These are phyloP conservation scores for Lasiosphaeria hispida DNA, from an alignment of 495 filamentous ascomycete species.

Conservation along the genomic window DNA sequence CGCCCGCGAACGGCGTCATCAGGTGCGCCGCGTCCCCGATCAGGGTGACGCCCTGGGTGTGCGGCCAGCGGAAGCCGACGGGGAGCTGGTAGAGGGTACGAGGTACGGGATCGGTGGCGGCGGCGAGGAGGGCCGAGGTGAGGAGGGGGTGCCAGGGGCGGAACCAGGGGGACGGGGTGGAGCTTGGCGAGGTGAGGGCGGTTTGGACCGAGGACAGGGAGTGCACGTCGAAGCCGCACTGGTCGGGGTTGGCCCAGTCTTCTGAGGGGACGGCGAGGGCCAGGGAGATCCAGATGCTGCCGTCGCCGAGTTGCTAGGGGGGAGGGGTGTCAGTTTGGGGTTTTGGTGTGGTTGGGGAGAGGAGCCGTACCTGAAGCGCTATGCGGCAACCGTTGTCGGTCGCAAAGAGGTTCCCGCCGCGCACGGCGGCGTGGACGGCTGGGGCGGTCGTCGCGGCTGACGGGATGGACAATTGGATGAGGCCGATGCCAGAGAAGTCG, in stretches of 20 bases:
- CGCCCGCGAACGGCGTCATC: conserved; percentile 59
- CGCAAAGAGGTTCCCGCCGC: conserved; percentile 46
- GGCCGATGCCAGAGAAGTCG: conserved; percentile 37
- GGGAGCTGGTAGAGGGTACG: conserved; percentile 53
- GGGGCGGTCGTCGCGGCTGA: conserved; percentile 38
- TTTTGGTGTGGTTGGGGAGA: too few relatives aligned
- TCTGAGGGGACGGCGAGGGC: conserved; percentile 15
- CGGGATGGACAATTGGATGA: conserved; percentile 39
- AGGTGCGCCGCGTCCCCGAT: conserved; percentile 60
- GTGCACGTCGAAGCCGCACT: conserved; percentile 7
- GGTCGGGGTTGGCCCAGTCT: conserved; percentile 32
- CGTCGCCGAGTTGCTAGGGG: conserved; percentile 48
- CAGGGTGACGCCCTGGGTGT: conserved; percentile 47
- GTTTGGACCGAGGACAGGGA: too few relatives aligned
- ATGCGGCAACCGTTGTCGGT: conserved; percentile 8
- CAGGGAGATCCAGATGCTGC: conserved; percentile 39
- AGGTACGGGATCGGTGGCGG: conserved; percentile 20
- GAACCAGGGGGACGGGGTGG: too few relatives aligned
- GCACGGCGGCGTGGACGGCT: conserved; percentile 39
- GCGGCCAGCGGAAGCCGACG: conserved; percentile 49
- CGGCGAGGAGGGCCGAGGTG: conserved; percentile 26
- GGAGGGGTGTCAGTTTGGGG: conserved; percentile 38
- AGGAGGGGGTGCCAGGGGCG: conserved; percentile 30
- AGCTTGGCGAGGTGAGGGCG: too few relatives aligned
- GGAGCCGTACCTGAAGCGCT: too few relatives aligned